Base-by-base conservation (phyloP, 371 early-diverging fungal species). In the Haplosporangium sp. region DNA sequence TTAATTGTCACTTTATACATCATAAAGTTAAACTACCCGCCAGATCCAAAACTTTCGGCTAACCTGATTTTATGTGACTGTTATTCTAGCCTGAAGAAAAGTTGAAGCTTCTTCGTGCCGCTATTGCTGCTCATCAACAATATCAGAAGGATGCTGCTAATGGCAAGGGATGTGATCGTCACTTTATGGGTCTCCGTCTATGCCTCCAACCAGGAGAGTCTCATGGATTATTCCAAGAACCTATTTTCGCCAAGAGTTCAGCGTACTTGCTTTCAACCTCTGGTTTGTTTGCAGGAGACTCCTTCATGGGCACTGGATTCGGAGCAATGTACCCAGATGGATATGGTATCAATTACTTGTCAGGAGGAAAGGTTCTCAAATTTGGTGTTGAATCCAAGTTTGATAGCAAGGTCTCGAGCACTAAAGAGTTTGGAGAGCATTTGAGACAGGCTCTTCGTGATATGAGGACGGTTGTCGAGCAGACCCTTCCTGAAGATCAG, bases 291-390 rank as follows among this genome's bases (percentile, higher is more conserved):
- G 88, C 93, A 0, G 92, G 92, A 10, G 86, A 90, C 60, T 87
- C 89, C 39, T 86, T 95, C 60, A 87, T 88, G 57, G 94, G 93
- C n/a, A 92, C 93, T 2, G 95, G 95, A 0, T 95, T 94, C 75
- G 94, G 94, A 48, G 85, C 90, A 17, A 89, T 91, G n/a, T 87
- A 76, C 59, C 88, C 87, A 0, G 92, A 96, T 70, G 95, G 96
- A 1, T 97, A 96, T 74, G 97, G 96, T 40, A 92, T 95, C 77
- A 97, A 96, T 85, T 97, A 97, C 83, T 88, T 91, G 75, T 86
- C 95, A 2, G 90, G 88, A 17, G 86, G 88, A 3, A 82, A 84
- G 34, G 52, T 86, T 10, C 86, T 96, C 62, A 94, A 92, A 69
- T 93, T 95, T 84, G 94, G 94, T 39, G 89, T 94, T 48, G 96